Conservation (phyloP, 2,329 filamentous ascomycete genomes). For the Didymella sp. region DNA sequence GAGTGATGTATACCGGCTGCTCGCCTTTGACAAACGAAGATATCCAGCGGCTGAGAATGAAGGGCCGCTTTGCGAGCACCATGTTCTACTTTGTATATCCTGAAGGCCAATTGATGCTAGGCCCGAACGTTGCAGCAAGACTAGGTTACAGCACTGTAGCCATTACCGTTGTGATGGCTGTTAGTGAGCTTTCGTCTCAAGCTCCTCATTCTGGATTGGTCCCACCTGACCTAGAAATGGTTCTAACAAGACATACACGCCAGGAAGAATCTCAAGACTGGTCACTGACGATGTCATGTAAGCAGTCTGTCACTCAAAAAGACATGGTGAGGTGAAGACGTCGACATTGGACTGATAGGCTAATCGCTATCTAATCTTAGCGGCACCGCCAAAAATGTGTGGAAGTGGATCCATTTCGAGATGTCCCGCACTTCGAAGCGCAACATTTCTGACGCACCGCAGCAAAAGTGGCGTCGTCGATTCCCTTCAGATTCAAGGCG, state of each 20-base stretch:
- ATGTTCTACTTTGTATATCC: neutral
- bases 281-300: neutral
- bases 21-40: neutral
- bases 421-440: conserved; percentile 31
- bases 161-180: neutral
- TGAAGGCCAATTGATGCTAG: neutral
- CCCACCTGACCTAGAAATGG: too few relatives aligned
- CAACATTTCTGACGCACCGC: conserved; percentile 22
- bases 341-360: conserved; percentile 4
- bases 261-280: too few relatives aligned
- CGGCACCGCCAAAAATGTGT: conserved; percentile 28
- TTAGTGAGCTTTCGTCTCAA: neutral
- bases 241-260: too few relatives aligned
- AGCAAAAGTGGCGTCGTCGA: conserved; percentile 48
- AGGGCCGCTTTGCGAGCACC: too few relatives aligned
- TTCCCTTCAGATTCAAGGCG: conserved; percentile 86
- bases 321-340: neutral
- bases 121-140: neutral
- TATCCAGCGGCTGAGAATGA: neutral
- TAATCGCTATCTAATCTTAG: conserved; percentile 16
- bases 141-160: neutral
- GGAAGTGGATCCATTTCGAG: conserved; percentile 22
- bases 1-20: neutral
- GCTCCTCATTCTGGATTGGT: too few relatives aligned
- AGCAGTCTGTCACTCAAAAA: neutral